These are phyloP conservation scores for Candolleomyces aberdarensis DNA, from an alignment of 768 basidiomycete species.

Conservation along the genomic window DNA sequence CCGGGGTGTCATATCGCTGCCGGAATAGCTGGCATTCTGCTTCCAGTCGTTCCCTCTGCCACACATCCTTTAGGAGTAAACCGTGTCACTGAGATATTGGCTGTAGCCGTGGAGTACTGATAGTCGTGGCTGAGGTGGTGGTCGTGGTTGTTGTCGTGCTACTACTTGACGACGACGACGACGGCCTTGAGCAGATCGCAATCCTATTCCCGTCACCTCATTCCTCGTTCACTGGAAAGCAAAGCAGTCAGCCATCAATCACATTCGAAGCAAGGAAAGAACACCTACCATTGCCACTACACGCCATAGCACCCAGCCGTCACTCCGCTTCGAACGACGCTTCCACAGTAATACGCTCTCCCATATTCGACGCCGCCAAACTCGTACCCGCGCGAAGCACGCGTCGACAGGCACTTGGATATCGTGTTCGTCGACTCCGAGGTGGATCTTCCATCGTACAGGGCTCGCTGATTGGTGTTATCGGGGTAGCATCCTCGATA, in stretches of 20 bases:
- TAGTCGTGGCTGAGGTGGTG: no score
- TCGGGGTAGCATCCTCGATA: constrained; percentile 27
- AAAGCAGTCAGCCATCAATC: not conserved
- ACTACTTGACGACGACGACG: not conserved
- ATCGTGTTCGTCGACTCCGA: not conserved
- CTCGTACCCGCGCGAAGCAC: constrained; percentile 20
- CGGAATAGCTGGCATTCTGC: constrained; percentile 17
- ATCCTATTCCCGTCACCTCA: constrained; percentile 30
- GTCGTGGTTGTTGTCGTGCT: no score
- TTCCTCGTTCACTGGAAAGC: constrained; percentile 26
- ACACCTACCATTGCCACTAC: constrained; percentile 26
- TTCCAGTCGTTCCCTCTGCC: constrained; percentile 24
- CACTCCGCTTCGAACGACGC: constrained; percentile 20
- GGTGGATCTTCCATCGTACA: not conserved
- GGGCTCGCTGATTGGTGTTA: not conserved
- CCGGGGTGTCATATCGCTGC: constrained; percentile 21
- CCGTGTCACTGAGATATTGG: not conserved
- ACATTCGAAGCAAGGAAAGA: constrained; percentile 8
- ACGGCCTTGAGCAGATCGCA: constrained; percentile 16
- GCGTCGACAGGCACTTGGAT: constrained; percentile 23
- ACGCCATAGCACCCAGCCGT: constrained; percentile 20
- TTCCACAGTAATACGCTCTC: constrained; percentile 28
- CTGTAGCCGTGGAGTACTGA: not conserved
- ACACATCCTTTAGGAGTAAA: constrained; percentile 23
- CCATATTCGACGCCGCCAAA: constrained; percentile 31